phyloP scores from a whole-genome alignment of 2,329 filamentous ascomycete species.

The Botrytis elliptica region DNA sequence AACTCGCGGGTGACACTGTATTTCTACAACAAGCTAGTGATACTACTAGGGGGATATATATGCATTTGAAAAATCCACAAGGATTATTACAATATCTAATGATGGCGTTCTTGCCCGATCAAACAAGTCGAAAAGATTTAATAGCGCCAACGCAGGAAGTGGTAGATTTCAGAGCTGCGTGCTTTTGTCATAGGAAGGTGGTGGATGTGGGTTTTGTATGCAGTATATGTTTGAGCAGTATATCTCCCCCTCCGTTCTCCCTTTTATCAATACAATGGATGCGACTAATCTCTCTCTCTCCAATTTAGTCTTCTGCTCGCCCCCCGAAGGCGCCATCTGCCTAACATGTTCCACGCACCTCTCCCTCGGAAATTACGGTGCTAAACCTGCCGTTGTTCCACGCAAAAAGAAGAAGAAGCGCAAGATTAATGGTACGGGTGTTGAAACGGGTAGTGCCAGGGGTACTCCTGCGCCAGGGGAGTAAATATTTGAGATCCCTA shows the following conservation, averaged over 20 bases:
- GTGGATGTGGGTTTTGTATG: slow-evolving; percentile 94
- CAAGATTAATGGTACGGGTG: slow-evolving; percentile 53
- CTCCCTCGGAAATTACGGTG: slow-evolving; percentile 71
- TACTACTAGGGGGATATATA: slow-evolving; percentile 68
- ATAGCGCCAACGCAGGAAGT: slow-evolving; percentile 78
- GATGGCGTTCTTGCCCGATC: slow-evolving; percentile 84
- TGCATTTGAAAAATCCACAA: slow-evolving; percentile 59
- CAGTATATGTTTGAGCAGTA: slow-evolving; percentile 88
- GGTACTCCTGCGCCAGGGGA: slow-evolving; percentile 55
- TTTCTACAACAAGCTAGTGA: slow-evolving; percentile 90
- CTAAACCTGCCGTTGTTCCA: slow-evolving; percentile 72
- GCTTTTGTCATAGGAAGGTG: slow-evolving; percentile 91
- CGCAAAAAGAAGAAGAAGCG: slow-evolving; percentile 76
- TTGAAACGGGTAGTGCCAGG: slow-evolving; percentile 57
- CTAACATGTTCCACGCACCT: slow-evolving; percentile 81
- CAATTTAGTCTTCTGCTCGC: slow-evolving; percentile 66
- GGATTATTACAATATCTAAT: slow-evolving; percentile 90
- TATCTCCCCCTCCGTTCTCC: slow-evolving; percentile 25
- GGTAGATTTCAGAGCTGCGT: slow-evolving; percentile 96
- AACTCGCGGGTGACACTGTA: slow-evolving; percentile 80
- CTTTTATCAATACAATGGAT: not conserved
- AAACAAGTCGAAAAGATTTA: slow-evolving; percentile 60
- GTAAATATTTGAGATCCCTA: slow-evolving; percentile 12
- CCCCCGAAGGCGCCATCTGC: slow-evolving; percentile 64
- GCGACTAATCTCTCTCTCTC: slow-evolving; percentile 22